Evolutionary conservation across 164 flowering plant species (phyloP).

Genomic region (Nymphaea thermarum): DNA sequence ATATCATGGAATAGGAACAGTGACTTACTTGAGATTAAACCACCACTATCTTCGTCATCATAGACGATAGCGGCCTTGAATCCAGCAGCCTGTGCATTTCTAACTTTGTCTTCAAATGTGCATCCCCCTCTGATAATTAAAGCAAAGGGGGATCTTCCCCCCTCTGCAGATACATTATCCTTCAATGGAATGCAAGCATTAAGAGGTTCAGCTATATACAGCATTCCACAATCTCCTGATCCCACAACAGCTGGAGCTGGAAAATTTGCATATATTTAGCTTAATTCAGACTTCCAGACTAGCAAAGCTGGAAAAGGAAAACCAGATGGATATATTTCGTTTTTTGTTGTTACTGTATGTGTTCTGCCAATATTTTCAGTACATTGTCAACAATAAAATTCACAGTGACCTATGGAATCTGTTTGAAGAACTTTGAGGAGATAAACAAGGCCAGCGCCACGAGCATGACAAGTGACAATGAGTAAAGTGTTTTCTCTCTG

Average conservation of each 20-base stretch:
- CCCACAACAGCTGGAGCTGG: conserved; percentile 67
- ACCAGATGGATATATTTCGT: no score
- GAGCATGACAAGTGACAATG: no score
- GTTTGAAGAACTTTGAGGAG: no score
- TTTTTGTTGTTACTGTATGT: background rate
- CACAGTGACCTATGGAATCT: no score
- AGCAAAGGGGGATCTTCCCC: conserved; percentile 32
- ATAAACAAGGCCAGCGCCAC: no score
- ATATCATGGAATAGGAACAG: background rate
- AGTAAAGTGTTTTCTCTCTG: no score
- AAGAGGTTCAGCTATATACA: conserved; percentile 65
- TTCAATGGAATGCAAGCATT: conserved; percentile 68
- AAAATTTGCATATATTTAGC: conserved; percentile 3
- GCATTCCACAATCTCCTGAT: conserved; percentile 53
- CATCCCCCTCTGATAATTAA: conserved; percentile 83
- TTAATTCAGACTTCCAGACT: background rate
- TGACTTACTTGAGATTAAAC: conserved; percentile 65
- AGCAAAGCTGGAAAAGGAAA: background rate
- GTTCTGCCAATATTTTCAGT: background rate
- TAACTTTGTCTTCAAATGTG: conserved; percentile 83
- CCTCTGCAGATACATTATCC: conserved; percentile 20
- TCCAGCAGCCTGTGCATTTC: conserved; percentile 76
- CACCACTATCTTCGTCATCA: conserved; percentile 47
- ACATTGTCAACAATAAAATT: background rate
- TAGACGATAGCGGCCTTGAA: conserved; percentile 79